phyloP scores from a whole-genome alignment of 768 basidiomycete genomes.

The Collybia sordida region DNA sequence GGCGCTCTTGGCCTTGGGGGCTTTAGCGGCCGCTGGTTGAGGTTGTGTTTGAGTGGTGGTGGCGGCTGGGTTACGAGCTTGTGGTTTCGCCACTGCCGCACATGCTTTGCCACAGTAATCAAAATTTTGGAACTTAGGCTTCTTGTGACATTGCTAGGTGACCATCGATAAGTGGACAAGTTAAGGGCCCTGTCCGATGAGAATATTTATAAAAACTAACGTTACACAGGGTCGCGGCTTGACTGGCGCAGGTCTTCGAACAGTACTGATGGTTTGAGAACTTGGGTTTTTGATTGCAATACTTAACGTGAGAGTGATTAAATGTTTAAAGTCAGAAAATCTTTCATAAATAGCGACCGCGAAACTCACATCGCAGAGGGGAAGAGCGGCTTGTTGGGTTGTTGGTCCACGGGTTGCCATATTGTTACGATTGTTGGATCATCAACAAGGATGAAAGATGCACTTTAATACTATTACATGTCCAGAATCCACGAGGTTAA shows the following conservation, averaged over 20 bases:
- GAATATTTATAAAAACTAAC: slow-evolving; percentile 25
- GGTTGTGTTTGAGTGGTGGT: slow-evolving; percentile 1
- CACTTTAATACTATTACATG: slow-evolving; percentile 10
- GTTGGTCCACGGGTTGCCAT: slow-evolving; percentile 11
- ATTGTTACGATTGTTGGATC: slow-evolving; percentile 4
- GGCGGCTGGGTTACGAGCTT: slow-evolving; percentile 16
- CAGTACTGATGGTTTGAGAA: slow-evolving; percentile 46
- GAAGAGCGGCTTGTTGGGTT: slow-evolving; percentile 18
- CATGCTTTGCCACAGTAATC: slow-evolving; percentile 69
- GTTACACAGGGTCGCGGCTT: slow-evolving; percentile 40
- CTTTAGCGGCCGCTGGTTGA: slow-evolving; percentile 12
- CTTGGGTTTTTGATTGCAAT: slow-evolving; percentile 50
- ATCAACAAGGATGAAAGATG: not conserved
- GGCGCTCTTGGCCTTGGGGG: slow-evolving; percentile 15
- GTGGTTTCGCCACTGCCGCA: slow-evolving; percentile 43
- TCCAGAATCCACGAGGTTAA: not conserved
- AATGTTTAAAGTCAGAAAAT: slow-evolving; percentile 9
- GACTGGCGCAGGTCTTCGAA: slow-evolving; percentile 54
- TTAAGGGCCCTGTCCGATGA: not conserved
- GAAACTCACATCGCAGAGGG: slow-evolving; percentile 40
- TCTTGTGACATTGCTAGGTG: slow-evolving; percentile 52
- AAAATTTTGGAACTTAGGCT: slow-evolving; percentile 58
- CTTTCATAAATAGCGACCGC: not conserved
- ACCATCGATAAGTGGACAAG: slow-evolving; percentile 1
- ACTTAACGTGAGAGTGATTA: slow-evolving; percentile 25